Evolutionary conservation across 1,284 basidiomycete species (phyloP), one percentile per base, ranked within the genome.

Genomic region (Ganoderma multipileum): DNA sequence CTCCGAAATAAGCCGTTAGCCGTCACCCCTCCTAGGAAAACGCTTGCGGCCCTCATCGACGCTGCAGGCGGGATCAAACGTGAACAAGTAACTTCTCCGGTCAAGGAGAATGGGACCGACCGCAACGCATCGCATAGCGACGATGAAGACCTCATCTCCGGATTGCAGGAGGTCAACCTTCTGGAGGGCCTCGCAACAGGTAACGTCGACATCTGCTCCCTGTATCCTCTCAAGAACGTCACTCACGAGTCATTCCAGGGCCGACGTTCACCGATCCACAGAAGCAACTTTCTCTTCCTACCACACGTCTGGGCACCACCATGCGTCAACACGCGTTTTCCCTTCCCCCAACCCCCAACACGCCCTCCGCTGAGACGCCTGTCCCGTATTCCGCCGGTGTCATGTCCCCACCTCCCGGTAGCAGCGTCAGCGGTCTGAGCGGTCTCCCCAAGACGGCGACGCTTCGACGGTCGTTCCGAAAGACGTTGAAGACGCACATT

Each of bases 401-500:
- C 66, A 42, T 66, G 38, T 44, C 67, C 47, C 72, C 75, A 7
- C 68, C 76, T 0, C 36, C 64, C 14, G 67, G 68, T 2, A 33
- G 38, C 6, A 58, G 55, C 20, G 36, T 57, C 54, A n/a, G 55
- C 38, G 42, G 38, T 38, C 58, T 60, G 23, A 71, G 66, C 20
- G 61, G 61, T 38, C 66, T 74, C 8, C 71, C 76, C 20, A 66
- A 73, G 55, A 68, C 73, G 1, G 85, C 91, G 1, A 92, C 93
- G 0, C 81, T 97, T 14, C 90, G 93, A 60, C 95, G 95, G 79
- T 94, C 94, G 1, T 96, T 90, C 79, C 87, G 95, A n/a, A 91
- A 92, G 73, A 90, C 92, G 0, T 79, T 97, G 18, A 83, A 84
- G 57, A 91, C 93, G 0, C 89, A 91, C 3, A 93, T 93, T 18